These are phyloP conservation scores for Trichoderma guizhouense DNA, from an alignment of 2,329 filamentous ascomycete species.

Conservation along the genomic window DNA sequence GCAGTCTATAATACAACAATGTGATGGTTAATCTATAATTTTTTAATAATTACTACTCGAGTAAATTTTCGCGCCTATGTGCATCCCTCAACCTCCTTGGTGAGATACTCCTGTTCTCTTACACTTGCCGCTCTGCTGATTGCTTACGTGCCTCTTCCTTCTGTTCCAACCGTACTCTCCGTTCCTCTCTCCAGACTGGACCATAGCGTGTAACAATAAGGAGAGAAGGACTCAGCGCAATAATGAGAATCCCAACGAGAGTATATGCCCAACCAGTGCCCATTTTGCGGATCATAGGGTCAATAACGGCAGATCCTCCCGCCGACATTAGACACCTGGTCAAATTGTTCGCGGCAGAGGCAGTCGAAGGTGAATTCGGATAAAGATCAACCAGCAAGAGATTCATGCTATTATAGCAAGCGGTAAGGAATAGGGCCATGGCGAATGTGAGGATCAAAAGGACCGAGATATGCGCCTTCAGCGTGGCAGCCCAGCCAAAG, in stretches of 20 bases:
- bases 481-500: neutral
- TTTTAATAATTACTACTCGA: too few species aligned
- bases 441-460: slow-evolving; percentile 8
- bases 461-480: neutral
- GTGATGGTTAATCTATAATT: too few species aligned
- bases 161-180: neutral
- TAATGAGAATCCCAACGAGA: neutral
- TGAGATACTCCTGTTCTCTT: neutral
- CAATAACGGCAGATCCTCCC: neutral
- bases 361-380: neutral
- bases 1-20: neutral
- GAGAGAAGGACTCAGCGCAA: neutral
- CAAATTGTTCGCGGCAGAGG: neutral
- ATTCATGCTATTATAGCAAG: slow-evolving; percentile 16
- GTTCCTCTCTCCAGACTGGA: neutral
- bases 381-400: slow-evolving; percentile 7
- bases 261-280: neutral
- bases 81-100: neutral
- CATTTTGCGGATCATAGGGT: neutral
- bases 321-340: neutral
- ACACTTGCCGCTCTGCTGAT: neutral
- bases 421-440: slow-evolving; percentile 2
- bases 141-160: neutral
- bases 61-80: neutral
- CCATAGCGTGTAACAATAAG: neutral